Conservation (phyloP, 2,329 filamentous ascomycete species). For the Fusarium torulosum region DNA sequence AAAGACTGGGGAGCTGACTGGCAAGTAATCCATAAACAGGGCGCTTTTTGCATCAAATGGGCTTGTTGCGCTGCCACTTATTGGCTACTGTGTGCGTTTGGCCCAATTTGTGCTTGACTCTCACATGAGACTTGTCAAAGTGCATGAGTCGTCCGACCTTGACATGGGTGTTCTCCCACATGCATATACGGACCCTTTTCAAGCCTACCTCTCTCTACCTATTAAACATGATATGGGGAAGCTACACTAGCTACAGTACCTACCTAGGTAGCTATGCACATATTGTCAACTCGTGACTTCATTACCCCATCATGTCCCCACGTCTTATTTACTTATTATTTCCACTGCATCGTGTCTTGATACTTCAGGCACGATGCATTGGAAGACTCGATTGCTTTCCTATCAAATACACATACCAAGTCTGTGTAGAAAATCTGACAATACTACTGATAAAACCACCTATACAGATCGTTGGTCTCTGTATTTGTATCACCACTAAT, state of each 20-base stretch:
- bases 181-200: neutral
- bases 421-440: neutral
- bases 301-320: slow-evolving; percentile 32
- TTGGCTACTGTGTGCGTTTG: neutral
- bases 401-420: neutral
- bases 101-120: neutral
- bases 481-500: neutral
- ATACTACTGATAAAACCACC: neutral
- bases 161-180: slow-evolving; percentile 4
- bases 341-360: neutral
- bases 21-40: neutral
- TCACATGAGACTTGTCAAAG: neutral
- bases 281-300: slow-evolving; percentile 34
- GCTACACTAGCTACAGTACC: slow-evolving; percentile 15
- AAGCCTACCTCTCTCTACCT: neutral
- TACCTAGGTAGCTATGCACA: too few relatives aligned
- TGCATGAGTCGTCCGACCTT: slow-evolving; percentile 1
- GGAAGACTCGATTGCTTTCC: neutral
- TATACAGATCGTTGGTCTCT: neutral
- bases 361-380: neutral
- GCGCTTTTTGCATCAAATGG: neutral
- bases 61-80: neutral
- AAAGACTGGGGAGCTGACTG: neutral
- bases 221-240: slow-evolving; percentile 1
- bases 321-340: slow-evolving; percentile 23